These are phyloP conservation scores for Acrodontium crateriforme DNA, from an alignment of 2,329 filamentous ascomycete species.

Conservation along the genomic window DNA sequence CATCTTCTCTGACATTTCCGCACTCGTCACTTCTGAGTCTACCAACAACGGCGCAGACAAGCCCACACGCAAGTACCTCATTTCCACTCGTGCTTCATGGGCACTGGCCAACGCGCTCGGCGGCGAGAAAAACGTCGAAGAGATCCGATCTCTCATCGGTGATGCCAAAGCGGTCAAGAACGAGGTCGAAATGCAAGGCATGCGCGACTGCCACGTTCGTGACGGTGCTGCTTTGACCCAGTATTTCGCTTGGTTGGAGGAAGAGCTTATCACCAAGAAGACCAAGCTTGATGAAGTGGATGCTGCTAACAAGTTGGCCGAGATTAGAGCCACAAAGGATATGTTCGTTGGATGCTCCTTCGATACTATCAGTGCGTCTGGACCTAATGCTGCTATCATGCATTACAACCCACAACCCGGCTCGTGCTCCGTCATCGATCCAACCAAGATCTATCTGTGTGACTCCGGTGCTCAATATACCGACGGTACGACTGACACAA, in stretches of 20 bases:
- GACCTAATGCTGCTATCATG: conserved; percentile 83
- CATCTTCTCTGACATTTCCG: conserved; percentile 66
- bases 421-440: conserved; percentile 71
- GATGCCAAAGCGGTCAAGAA: conserved; percentile 96
- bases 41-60: conserved; percentile 15
- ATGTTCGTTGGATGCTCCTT: conserved; percentile 86
- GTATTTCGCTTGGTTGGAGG: conserved; percentile 94
- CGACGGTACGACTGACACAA: conserved; percentile 93
- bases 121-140: conserved; percentile 72
- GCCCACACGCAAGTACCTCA: conserved; percentile 53
- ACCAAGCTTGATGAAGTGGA: conserved; percentile 71
- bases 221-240: conserved; percentile 83
- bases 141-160: conserved; percentile 71
- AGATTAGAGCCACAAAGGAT: conserved; percentile 53
- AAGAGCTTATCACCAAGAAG: conserved; percentile 65
- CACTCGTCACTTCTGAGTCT: conserved; percentile 38
- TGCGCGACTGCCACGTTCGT: conserved; percentile 85
- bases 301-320: conserved; percentile 82
- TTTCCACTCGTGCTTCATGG: conserved; percentile 88
- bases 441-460: conserved; percentile 77
- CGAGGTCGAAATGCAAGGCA: conserved; percentile 72
- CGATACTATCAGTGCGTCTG: conserved; percentile 89
- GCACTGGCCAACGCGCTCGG: conserved; percentile 76
- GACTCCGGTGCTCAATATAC: conserved; percentile 95
- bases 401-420: conserved; percentile 85